phyloP scores from a whole-genome alignment of 768 basidiomycete genomes.

The Panellus pusillus region DNA sequence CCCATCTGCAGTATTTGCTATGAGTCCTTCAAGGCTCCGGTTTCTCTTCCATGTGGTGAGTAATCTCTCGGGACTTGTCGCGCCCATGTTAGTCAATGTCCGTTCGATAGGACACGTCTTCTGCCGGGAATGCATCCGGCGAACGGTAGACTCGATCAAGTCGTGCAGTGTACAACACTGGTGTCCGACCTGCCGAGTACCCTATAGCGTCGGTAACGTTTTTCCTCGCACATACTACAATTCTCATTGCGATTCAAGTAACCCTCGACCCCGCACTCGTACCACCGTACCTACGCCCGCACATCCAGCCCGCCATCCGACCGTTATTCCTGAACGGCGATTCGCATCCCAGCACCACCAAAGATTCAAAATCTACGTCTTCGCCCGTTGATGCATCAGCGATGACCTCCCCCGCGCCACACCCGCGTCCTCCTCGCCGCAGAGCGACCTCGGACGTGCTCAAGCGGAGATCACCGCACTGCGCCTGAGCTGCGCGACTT shows the following conservation, averaged over 20 bases:
- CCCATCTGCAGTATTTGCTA: constrained; percentile 7
- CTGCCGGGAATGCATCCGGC: constrained; percentile 10
- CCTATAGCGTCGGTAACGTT: constrained; percentile 11
- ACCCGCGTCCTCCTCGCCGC: background rate
- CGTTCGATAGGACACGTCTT: constrained; percentile 9
- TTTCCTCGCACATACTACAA: background rate
- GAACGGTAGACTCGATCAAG: constrained; percentile 8
- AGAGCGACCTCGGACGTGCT: constrained; percentile 2
- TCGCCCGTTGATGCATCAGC: background rate
- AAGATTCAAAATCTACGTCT: background rate
- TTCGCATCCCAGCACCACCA: background rate
- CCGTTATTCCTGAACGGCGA: constrained; percentile 5
- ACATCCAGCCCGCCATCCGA: constrained; percentile 11
- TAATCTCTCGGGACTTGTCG: background rate
- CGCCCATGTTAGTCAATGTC: no score
- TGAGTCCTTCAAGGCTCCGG: background rate
- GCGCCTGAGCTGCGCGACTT: constrained; percentile 5
- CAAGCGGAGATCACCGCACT: constrained; percentile 1
- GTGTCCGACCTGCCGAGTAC: constrained; percentile 8
- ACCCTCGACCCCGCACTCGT: constrained; percentile 10
- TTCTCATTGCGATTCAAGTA: background rate
- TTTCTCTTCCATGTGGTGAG: constrained; percentile 16
- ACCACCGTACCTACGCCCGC: constrained; percentile 14
- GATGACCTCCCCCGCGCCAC: background rate
- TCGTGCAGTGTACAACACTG: constrained; percentile 8